A percentile compares a stretch with the other conserved stretches of the same genome.
These are phyloP conservation scores for Beauveria bassiana DNA, from an alignment of 2,329 filamentous ascomycete species.

Conservation along the genomic window DNA sequence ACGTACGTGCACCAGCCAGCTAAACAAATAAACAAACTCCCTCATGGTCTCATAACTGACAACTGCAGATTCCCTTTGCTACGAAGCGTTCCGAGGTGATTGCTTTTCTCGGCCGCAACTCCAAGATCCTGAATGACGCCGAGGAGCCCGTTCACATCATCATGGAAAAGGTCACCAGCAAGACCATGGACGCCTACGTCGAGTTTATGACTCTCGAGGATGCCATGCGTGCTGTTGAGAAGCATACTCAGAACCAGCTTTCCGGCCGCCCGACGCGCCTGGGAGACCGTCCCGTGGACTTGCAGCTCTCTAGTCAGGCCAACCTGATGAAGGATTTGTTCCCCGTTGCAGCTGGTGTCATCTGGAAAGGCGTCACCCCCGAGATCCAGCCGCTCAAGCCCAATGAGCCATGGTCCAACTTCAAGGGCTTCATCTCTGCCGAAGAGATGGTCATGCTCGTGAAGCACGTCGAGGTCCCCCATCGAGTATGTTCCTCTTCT, in stretches of 20 bases:
- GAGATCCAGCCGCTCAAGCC: conserved; percentile 26
- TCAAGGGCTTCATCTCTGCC: conserved; percentile 51
- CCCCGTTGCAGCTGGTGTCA: conserved; percentile 46
- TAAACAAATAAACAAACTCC: not conserved
- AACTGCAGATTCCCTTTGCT: conserved; percentile 45
- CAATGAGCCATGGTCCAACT: conserved; percentile 41
- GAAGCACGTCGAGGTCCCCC: conserved; percentile 54
- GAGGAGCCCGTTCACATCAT: conserved; percentile 55
- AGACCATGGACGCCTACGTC: conserved; percentile 54
- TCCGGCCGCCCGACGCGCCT: conserved; percentile 40
- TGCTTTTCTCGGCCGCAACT: conserved; percentile 51
- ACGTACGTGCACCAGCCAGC: conserved; percentile 31
- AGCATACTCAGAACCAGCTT: conserved; percentile 32
- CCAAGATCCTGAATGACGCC: conserved; percentile 44
- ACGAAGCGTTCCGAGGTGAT: conserved; percentile 47
- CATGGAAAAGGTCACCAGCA: conserved; percentile 55
- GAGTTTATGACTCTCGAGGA: conserved; percentile 48
- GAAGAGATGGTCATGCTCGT: conserved; percentile 58
- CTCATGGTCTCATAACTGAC: not conserved
- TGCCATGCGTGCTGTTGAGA: conserved; percentile 45
- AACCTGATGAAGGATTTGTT: conserved; percentile 56
- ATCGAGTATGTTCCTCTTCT: conserved; percentile 42
- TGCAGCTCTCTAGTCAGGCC: conserved; percentile 49
- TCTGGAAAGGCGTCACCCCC: conserved; percentile 45
- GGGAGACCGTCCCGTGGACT: conserved; percentile 48